Evolutionary conservation across 2,329 filamentous ascomycete species (phyloP), one percentile per base, ranked within the genome.

Genomic region (Colletotrichum lupini): DNA sequence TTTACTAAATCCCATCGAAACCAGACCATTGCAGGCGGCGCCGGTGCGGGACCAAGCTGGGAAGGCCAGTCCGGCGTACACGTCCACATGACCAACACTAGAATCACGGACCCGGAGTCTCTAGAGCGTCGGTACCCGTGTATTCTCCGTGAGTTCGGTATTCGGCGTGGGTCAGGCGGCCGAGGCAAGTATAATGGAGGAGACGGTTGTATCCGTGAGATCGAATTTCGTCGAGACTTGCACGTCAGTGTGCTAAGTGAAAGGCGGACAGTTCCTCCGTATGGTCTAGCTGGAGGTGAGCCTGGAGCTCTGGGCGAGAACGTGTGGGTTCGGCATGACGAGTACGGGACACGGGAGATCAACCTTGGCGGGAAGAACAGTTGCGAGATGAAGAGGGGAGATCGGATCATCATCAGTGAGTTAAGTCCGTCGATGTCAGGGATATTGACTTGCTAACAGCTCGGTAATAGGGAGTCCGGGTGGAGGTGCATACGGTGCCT

Each of bases 71-170:
- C 76, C 11, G 81, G 78, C 0, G 80, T 82, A 0, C 80, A 83
- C 28, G 77, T 76, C 0, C 79, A 86, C 65, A 80, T 85, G 79
- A 83, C 80, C 1, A 83, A 83, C 53, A 83, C 82, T 0, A 77
- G 82, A n/a, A 82, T 81, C 30, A 81, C 81, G 1, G 82, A 83
- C 19, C 78, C 80, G 0, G 82, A 83, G 76, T 78, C 81, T 4
- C 66, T 83, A 3, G 82, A 83, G 73, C 79, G 79, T 68, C 75
- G 81, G 0, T 83, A 82, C 28, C 81, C 81, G 0, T 75, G 77
- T 6, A 75, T 83, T 19, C 74, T 83, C 0, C 78, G 79, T 7
- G 77, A 79, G 59, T 83, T 82, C 53, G 76, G 68, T 0, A 76
- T 83, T 16, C 77, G 82, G 0, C 69, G 61, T 1, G 78, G 77